Conservation (phyloP, 805 yeast species). For the Suhomyces xylopsoci region DNA sequence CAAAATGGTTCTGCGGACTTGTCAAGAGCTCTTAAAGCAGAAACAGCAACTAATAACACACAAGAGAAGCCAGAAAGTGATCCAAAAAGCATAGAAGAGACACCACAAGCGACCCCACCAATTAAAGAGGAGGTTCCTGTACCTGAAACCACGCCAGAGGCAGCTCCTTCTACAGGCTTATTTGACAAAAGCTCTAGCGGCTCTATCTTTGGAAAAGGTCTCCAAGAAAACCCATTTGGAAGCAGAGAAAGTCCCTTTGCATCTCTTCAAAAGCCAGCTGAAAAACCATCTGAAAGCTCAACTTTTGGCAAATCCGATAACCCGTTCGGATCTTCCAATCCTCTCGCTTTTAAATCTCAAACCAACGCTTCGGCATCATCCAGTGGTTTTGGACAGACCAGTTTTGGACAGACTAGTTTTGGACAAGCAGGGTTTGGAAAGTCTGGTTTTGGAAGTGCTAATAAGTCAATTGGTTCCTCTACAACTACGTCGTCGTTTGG, state of each 20-base stretch:
- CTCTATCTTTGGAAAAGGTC: not conserved
- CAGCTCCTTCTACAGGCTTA: not conserved
- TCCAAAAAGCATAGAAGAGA: not conserved
- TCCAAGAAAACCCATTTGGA: not conserved
- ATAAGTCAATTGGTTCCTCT: not conserved
- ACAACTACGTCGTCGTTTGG: slow-evolving; percentile 7
- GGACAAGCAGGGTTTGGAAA: slow-evolving; percentile 9
- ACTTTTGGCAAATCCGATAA: not conserved
- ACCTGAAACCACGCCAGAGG: not conserved
- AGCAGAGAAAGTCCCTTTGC: not conserved
- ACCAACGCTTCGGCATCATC: not conserved
- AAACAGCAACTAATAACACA: not conserved
- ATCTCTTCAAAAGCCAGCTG: not conserved
- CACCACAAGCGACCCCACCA: not conserved
- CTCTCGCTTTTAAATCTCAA: not conserved
- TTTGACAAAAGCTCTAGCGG: not conserved
- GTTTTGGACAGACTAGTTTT: slow-evolving; percentile 16
- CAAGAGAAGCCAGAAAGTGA: not conserved
- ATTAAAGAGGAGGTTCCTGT: not conserved
- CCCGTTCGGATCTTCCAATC: not conserved
- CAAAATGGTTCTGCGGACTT: slow-evolving; percentile 23
- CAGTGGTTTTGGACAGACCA: slow-evolving; percentile 9
- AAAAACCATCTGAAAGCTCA: not conserved
- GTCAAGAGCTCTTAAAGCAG: not conserved
- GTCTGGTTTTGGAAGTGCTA: slow-evolving; percentile 5